Conservation (phyloP, 768 basidiomycete species). For the Psilocybe azurescens region DNA sequence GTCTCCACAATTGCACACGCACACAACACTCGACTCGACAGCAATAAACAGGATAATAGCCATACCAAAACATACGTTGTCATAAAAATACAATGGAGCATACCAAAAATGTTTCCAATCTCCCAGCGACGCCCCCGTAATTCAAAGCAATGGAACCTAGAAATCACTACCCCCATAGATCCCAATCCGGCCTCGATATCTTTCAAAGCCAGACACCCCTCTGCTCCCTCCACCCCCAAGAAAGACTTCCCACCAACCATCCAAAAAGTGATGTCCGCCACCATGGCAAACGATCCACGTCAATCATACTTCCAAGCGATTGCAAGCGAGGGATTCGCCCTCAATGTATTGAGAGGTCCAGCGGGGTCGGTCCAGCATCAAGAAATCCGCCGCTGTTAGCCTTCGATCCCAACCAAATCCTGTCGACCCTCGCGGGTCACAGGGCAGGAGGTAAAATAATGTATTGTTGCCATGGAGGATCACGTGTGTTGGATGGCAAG, state of each 20-base stretch:
- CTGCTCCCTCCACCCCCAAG: neutral
- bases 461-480: constrained; percentile 7
- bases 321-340: neutral
- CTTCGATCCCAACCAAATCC: neutral
- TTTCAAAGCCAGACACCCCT: neutral
- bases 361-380: neutral
- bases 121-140: neutral
- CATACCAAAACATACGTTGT: neutral
- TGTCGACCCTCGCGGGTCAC: too few relatives aligned
- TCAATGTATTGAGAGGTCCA: neutral
- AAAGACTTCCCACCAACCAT: neutral
- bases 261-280: neutral
- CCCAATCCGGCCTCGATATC: neutral
- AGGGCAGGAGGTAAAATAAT: neutral
- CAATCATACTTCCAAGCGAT: neutral
- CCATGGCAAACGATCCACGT: constrained; percentile 4
- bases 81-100: constrained; percentile 11
- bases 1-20: neutral
- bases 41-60: neutral
- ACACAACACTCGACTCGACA: neutral
- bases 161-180: neutral
- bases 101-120: neutral
- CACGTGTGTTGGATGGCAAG: neutral
- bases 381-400: neutral
- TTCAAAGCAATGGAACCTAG: neutral